Base-by-base conservation (phyloP, 2,329 filamentous ascomycete species). In the Cladophialophora carrionii region DNA sequence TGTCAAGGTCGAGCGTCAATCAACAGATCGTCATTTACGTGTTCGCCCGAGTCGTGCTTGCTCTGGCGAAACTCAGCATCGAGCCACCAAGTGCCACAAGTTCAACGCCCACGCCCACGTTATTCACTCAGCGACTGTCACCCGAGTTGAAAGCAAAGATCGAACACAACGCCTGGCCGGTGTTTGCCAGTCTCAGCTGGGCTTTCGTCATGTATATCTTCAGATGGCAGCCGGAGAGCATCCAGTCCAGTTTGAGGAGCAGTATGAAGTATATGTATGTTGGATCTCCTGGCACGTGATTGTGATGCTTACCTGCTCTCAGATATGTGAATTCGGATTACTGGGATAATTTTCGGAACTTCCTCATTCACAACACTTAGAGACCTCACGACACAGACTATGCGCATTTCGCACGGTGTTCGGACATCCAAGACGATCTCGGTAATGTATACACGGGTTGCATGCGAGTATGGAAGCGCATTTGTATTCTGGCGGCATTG, bases 211-310 rank as follows among this genome's bases (percentile, higher is more conserved):
- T 99, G 95, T 92, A 94, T 80, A 79, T 99, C 67, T 99, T 97
- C 82, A 86, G 90, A 73, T 91, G 90, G 85, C 88, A 98, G 80
- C 92, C 95, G 4, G 91, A 96, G 73, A 91, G 90, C 63, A 85
- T 99, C 75, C 95, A 97, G 83, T 87, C 88, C 66, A 97, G 93
- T 77, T 80, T 99, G 82, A 86, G 92, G 77, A 93, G 88, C 79
- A 97, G 92, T 81, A 99, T 99, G 95, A 91, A 87, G 72, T 99
- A 99, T 75, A 96, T 99, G 82, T 99, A 94, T 64, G 61, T 63
- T 52, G 49, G 31, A 22, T 24, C 17, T 56, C 26, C 58, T 60
- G 54, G 24, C 48, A 22, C 22, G 24, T 58, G 56, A 62, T 60
- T 20, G 3, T 46, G 14, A 51, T 29, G 24, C 57, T 57, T 12